Conservation (phyloP, 257 asterid species). For the Forsythia viridissima region DNA sequence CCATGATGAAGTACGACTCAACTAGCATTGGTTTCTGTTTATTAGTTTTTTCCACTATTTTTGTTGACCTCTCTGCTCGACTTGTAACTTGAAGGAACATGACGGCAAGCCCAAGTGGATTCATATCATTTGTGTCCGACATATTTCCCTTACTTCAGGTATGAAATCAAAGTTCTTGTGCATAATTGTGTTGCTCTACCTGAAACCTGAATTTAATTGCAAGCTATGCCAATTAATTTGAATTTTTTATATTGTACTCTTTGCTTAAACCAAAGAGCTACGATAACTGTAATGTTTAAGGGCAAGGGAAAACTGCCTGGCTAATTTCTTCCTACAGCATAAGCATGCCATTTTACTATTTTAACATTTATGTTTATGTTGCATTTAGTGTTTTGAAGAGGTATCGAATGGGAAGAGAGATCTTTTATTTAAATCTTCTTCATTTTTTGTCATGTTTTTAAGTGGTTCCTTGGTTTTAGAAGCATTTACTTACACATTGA, state of each 20-base stretch:
- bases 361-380: neutral
- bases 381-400: constrained; percentile 9
- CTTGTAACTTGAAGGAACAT: constrained; percentile 63
- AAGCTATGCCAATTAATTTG: neutral
- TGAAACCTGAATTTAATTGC: constrained; percentile 1
- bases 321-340: constrained; percentile 14
- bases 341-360: constrained; percentile 11
- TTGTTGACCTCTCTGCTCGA: constrained; percentile 35
- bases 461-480: neutral
- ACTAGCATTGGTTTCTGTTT: constrained; percentile 28
- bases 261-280: neutral
- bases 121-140: constrained; percentile 76
- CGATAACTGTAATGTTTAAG: neutral
- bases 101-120: constrained; percentile 57
- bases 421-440: neutral
- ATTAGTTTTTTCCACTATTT: constrained; percentile 1
- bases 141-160: constrained; percentile 96
- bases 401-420: neutral
- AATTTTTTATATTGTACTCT: neutral
- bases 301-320: neutral
- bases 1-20: constrained; percentile 80
- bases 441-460: neutral
- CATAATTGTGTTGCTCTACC: constrained; percentile 11
- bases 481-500: neutral
- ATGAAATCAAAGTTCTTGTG: constrained; percentile 13